A percentile compares a stretch with the other conserved stretches of the same genome.
Conservation (phyloP, 2,329 filamentous ascomycete species). For the Ambrosiella xylebori region DNA sequence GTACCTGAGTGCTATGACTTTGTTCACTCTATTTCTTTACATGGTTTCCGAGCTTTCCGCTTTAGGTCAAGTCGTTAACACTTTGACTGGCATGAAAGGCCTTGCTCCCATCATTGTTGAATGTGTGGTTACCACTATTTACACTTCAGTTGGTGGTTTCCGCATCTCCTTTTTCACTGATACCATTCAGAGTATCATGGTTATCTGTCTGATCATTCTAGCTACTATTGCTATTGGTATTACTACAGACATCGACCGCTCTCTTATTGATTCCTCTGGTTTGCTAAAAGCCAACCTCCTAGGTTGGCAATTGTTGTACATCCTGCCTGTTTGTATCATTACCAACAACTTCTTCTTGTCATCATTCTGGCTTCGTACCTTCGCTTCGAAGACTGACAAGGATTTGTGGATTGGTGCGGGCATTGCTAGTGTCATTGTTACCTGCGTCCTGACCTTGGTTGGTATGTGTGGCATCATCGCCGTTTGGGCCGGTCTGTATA, state of each 20-base stretch:
- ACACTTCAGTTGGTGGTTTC: constrained; percentile 71
- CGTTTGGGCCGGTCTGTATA: constrained; percentile 58
- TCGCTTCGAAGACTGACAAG: constrained; percentile 61
- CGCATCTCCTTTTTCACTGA: constrained; percentile 72
- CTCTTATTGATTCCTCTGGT: constrained; percentile 49
- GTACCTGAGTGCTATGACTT: constrained; percentile 60
- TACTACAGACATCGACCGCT: constrained; percentile 53
- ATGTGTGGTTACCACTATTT: constrained; percentile 62
- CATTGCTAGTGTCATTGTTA: constrained; percentile 46
- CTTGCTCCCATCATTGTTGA: constrained; percentile 64
- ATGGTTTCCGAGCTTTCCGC: constrained; percentile 75
- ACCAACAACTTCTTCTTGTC: constrained; percentile 81
- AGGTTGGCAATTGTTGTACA: constrained; percentile 76
- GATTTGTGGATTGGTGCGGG: constrained; percentile 59
- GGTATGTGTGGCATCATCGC: constrained; percentile 58
- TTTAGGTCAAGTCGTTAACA: constrained; percentile 59
- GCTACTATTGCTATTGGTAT: constrained; percentile 63
- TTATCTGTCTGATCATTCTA: constrained; percentile 56
- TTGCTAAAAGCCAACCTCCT: constrained; percentile 52
- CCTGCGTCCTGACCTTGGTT: constrained; percentile 55
- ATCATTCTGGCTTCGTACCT: constrained; percentile 70
- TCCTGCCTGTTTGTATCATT: constrained; percentile 61
- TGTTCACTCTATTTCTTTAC: constrained; percentile 70
- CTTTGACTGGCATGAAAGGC: constrained; percentile 56
- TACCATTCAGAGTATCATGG: constrained; percentile 65